Evolutionary conservation across 306 rosid species (phyloP).

Genomic region (Vigna unguiculata): DNA sequence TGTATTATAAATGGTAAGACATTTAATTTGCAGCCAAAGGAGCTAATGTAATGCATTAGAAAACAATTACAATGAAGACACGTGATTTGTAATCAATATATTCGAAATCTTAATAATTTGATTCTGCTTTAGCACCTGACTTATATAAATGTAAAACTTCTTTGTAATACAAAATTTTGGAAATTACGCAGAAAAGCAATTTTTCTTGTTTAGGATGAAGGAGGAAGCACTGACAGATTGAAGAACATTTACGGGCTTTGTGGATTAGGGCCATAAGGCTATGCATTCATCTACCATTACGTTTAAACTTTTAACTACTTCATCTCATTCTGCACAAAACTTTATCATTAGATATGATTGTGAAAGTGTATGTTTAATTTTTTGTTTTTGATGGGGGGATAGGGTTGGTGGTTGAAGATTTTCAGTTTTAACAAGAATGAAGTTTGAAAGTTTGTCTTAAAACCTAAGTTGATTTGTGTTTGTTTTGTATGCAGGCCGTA

Average conservation of each 20-base stretch:
- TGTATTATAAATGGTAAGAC: not conserved
- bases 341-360: conserved; percentile 8
- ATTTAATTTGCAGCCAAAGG: not conserved
- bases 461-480: conserved; percentile 18
- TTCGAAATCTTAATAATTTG: not conserved
- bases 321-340: not conserved
- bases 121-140: not conserved
- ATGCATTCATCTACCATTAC: conserved; percentile 12
- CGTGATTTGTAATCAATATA: not conserved
- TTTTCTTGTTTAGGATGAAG: conserved; percentile 7
- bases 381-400: not conserved
- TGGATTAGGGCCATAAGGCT: not conserved
- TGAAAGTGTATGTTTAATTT: not conserved
- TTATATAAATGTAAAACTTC: not conserved
- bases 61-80: not conserved
- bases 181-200: not conserved
- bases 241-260: conserved; percentile 9
- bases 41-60: not conserved
- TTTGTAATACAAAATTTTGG: conserved; percentile 14
- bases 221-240: conserved; percentile 9
- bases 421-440: conserved; percentile 19
- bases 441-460: conserved; percentile 4
- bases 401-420: conserved; percentile 10
- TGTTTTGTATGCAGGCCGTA: conserved; percentile 66
- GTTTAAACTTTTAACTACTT: conserved; percentile 11